phyloP scores from a whole-genome alignment of 1,139 yeast genomes.

The Geotrichum bryndzae region DNA sequence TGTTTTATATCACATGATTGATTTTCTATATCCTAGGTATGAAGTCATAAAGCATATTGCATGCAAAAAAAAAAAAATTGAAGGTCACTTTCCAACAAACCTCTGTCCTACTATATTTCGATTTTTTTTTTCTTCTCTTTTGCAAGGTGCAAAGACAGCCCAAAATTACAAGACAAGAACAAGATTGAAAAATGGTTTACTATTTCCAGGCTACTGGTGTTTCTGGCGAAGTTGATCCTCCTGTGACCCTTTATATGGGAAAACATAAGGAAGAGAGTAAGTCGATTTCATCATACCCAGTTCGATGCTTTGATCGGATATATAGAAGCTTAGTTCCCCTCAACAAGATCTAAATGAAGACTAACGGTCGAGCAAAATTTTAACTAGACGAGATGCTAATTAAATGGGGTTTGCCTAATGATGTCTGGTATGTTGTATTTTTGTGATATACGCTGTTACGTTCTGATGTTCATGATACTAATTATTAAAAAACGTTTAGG shows the following conservation, averaged over 20 bases:
- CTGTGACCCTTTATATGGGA: conserved; percentile 57
- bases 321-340: neutral
- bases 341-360: neutral
- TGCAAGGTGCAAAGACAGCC: neutral
- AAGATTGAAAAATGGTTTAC: conserved; percentile 46
- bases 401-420: conserved; percentile 60
- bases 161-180: neutral
- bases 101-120: neutral
- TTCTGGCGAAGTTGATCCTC: conserved; percentile 31
- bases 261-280: conserved; percentile 63
- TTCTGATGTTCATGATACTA: neutral
- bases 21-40: neutral
- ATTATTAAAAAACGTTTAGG: conserved; percentile 1
- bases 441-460: neutral
- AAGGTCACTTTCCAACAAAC: neutral
- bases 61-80: neutral
- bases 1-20: no score
- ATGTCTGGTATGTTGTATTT: conserved; percentile 49
- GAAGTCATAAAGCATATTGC: neutral
- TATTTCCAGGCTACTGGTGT: conserved; percentile 47
- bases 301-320: neutral
- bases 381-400: conserved; percentile 55
- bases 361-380: neutral
- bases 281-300: conserved; percentile 16
- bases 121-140: neutral